Conservation (phyloP, 768 basidiomycete species). For the Glaciozyma martinii region DNA sequence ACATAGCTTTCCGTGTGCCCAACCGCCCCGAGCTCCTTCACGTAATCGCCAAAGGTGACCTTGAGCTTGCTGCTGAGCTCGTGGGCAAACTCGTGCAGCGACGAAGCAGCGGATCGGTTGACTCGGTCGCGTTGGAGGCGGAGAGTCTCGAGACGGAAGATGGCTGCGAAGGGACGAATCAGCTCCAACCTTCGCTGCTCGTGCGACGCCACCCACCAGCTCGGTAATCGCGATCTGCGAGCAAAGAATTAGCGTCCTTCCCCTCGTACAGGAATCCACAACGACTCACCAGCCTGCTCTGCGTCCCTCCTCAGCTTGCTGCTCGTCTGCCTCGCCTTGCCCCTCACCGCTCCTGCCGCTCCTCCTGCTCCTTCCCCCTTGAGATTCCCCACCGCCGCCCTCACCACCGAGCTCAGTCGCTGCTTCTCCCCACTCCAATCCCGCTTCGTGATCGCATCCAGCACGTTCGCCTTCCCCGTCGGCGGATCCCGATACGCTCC, state of each 20-base stretch:
- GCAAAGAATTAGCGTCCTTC: background rate
- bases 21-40: background rate
- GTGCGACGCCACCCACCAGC: background rate
- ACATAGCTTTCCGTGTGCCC: background rate
- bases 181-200: no score
- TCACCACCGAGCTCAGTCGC: conserved; percentile 24
- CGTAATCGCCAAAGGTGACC: background rate
- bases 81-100: conserved; percentile 27
- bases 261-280: background rate
- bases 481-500: conserved; percentile 24
- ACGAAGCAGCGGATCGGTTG: conserved; percentile 13
- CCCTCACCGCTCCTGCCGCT: conserved; percentile 4
- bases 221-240: conserved; percentile 28
- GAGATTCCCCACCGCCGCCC: conserved; percentile 16
- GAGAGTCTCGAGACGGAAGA: conserved; percentile 34
- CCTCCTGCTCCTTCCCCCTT: conserved; percentile 15
- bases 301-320: conserved; percentile 31
- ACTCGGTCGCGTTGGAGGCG: conserved; percentile 26
- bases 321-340: background rate
- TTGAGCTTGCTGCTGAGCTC: conserved; percentile 27
- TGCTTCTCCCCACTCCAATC: conserved; percentile 29
- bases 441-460: conserved; percentile 28
- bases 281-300: conserved; percentile 30
- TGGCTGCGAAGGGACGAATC: background rate
- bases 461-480: conserved; percentile 26